Evolutionary conservation across 768 basidiomycete genomes (phyloP).

Genomic region (Lentinula raphanica): DNA sequence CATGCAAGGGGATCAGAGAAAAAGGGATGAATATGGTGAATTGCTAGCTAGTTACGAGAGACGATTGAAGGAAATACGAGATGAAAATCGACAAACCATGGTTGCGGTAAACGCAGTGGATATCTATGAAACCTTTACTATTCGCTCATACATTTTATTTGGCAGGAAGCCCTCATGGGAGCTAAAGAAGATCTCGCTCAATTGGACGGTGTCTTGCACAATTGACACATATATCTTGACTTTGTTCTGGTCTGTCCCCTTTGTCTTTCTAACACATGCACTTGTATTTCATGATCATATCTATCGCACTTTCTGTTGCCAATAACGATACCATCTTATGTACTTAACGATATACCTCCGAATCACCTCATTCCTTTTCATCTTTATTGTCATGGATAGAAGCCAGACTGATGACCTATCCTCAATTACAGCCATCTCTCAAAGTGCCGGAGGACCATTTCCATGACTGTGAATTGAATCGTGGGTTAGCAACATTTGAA

Average conservation of each 20-base stretch:
- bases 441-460: neutral
- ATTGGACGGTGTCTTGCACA: conserved; percentile 23
- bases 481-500: neutral
- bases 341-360: neutral
- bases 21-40: conserved; percentile 50
- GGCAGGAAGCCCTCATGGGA: conserved; percentile 44
- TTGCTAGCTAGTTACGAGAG: conserved; percentile 53
- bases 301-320: neutral
- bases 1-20: conserved; percentile 39
- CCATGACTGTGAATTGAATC: neutral
- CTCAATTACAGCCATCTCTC: neutral
- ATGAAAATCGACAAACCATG: conserved; percentile 57
- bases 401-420: neutral
- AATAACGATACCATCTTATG: neutral
- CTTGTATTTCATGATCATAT: neutral
- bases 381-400: neutral
- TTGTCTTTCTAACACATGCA: neutral
- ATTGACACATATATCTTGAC: neutral
- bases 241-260: neutral
- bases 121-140: neutral
- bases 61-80: conserved; percentile 69
- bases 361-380: neutral
- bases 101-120: conserved; percentile 41
- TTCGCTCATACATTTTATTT: neutral
- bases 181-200: conserved; percentile 51